phyloP scores from a whole-genome alignment of 345 rosid genomes.

The Gossypium mustelinum region DNA sequence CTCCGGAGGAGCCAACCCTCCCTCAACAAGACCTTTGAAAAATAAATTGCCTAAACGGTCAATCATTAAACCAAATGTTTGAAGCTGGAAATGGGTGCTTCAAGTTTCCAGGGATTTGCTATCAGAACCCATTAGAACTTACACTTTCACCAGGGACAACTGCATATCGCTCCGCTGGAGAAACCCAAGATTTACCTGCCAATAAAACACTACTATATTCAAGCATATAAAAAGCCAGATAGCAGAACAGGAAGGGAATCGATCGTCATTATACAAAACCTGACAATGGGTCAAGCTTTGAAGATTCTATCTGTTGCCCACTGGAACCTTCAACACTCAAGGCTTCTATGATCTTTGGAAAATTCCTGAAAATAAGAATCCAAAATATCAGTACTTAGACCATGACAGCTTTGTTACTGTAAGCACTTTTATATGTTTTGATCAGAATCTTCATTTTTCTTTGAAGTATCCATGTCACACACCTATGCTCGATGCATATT shows the following conservation, averaged over 20 bases:
- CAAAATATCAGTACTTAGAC: not conserved
- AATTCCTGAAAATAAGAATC: constrained; percentile 45
- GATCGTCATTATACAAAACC: constrained; percentile 32
- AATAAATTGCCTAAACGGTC: not conserved
- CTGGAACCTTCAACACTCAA: constrained; percentile 80
- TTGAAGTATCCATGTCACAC: too few relatives aligned
- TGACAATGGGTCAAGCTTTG: constrained; percentile 58
- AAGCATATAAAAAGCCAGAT: not conserved
- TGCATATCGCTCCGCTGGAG: constrained; percentile 87
- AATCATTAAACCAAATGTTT: not conserved
- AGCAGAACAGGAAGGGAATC: not conserved
- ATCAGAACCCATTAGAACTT: constrained; percentile 23
- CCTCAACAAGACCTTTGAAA: too few relatives aligned
- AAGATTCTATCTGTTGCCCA: constrained; percentile 67
- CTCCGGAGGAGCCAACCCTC: too few relatives aligned
- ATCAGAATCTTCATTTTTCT: too few relatives aligned
- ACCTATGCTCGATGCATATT: too few relatives aligned
- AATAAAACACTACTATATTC: constrained; percentile 6
- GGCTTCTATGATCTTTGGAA: constrained; percentile 66
- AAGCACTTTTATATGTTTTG: too few relatives aligned
- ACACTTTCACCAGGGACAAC: constrained; percentile 88
- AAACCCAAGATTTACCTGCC: constrained; percentile 83
- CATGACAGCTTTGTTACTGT: too few relatives aligned
- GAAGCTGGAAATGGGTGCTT: not conserved
- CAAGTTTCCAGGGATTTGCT: not conserved